Conservation (phyloP, 306 rosid genomes). For the Casuarina glauca region DNA sequence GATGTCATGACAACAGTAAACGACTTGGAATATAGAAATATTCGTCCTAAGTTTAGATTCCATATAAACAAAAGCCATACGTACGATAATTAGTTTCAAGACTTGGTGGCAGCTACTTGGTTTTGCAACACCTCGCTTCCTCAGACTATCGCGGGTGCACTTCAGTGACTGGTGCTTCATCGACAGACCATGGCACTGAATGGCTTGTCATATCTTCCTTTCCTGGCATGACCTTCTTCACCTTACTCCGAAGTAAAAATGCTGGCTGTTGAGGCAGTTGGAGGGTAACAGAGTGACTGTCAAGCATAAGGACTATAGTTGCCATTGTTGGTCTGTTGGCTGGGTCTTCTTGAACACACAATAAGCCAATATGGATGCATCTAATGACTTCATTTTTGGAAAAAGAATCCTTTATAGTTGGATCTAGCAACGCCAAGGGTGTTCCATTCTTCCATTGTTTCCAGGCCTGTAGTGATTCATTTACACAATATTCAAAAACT, state of each 20-base stretch:
- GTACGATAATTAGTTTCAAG: too few relatives aligned
- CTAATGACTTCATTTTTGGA: constrained; percentile 1
- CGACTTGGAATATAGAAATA: too few relatives aligned
- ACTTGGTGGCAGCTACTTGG: too few relatives aligned
- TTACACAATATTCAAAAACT: too few relatives aligned
- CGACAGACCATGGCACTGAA: neutral
- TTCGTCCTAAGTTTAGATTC: too few relatives aligned
- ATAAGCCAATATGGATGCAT: constrained; percentile 32
- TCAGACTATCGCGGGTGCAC: neutral
- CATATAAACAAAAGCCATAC: too few relatives aligned
- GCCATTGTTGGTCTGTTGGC: constrained; percentile 34
- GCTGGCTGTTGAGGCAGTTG: neutral
- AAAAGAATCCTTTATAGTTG: neutral
- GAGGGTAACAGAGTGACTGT: neutral
- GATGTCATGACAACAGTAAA: too few relatives aligned
- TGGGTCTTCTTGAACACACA: constrained; percentile 35
- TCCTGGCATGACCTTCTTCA: neutral
- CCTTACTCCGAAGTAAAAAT: neutral
- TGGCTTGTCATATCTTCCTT: neutral
- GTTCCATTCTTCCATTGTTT: too few relatives aligned
- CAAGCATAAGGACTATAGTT: constrained; percentile 15
- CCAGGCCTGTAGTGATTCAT: neutral
- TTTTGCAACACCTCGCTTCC: neutral
- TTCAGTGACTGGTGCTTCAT: neutral
- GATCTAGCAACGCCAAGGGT: constrained; percentile 29